Base-by-base conservation (phyloP, 2,329 filamentous ascomycete species). In the Huntiella abstrusa region DNA sequence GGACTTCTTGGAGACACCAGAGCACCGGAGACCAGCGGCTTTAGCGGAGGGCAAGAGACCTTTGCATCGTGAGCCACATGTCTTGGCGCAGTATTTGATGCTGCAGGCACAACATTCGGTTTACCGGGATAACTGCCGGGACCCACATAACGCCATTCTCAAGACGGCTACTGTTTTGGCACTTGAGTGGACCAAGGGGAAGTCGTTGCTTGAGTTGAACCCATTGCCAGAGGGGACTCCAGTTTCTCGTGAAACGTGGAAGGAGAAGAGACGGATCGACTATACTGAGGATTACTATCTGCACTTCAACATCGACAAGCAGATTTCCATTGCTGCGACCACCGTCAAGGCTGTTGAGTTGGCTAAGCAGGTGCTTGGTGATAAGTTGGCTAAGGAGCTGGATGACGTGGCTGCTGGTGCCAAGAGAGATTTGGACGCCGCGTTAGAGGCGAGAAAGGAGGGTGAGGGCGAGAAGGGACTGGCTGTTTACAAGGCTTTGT, bases 1-100 rank as follows among this genome's bases (percentile, higher is more conserved):
- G 46, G 69, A 73, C 40, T 55, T 73, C 50, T 56, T 73, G 38
- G 60, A 71, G 53, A 59, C 64, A 19, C 56, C 62, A 11, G 57
- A 55, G 16, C 69, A 72, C 43, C 16, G 17, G 11, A 34, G 33
- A 52, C 47, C 52, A 40, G 51, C 53, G 34, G 48, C 53, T 49
- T 15, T 54, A 22, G 38, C 33, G 13, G 6, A 39, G 7, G 28
- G 13, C 19, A 6, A 56, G 52, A 47, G 59, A 59, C 4, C 45
- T 17, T 57, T 67, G 36, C 52, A 56, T 53, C 58, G 58, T 17
- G 66, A 70, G 54, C 67, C 67, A 6, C 60, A 65, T 55, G 54
- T 65, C 13, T 56, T 68, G 3, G 56, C 60, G 11, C 61, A 62
- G 32, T 59, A 60, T 28, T 58, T 70, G 49, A 62, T 69, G 53